Evolutionary conservation across 371 early-diverging fungal genomes (phyloP).

Genomic region (Basidiobolus meristosporus): DNA sequence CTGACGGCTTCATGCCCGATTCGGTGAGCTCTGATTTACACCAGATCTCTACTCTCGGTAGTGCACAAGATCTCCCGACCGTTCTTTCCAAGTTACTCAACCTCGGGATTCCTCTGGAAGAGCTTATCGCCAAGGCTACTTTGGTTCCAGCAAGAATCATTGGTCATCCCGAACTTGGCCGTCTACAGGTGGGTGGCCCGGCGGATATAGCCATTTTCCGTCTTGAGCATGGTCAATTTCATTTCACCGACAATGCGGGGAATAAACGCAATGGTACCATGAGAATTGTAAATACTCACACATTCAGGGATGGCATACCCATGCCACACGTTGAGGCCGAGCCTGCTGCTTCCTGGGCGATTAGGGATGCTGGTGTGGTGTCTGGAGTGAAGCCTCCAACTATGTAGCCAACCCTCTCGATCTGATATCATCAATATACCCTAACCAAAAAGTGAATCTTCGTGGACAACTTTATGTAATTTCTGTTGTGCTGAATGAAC

Average conservation of each 20-base stretch:
- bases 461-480: too few species aligned
- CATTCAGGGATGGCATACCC: constrained; percentile 1
- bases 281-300: not conserved
- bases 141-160: constrained; percentile 6
- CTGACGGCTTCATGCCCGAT: constrained; percentile 4
- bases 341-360: not conserved
- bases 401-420: too few species aligned
- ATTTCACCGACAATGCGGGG: constrained; percentile 3
- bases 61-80: constrained; percentile 7
- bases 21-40: constrained; percentile 8
- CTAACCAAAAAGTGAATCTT: too few species aligned
- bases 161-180: constrained; percentile 4
- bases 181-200: constrained; percentile 5
- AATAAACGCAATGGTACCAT: not conserved
- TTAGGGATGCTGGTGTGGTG: constrained; percentile 1
- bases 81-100: constrained; percentile 6
- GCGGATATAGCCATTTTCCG: constrained; percentile 10
- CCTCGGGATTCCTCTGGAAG: constrained; percentile 5
- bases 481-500: too few species aligned
- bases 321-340: not conserved
- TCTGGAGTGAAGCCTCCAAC: constrained; percentile 1
- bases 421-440: too few species aligned
- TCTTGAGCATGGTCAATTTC: constrained; percentile 5
- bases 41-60: constrained; percentile 6
- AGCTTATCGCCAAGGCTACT: constrained; percentile 5